phyloP scores from a whole-genome alignment of 305 asterid species.

The Plantago coronopus region DNA sequence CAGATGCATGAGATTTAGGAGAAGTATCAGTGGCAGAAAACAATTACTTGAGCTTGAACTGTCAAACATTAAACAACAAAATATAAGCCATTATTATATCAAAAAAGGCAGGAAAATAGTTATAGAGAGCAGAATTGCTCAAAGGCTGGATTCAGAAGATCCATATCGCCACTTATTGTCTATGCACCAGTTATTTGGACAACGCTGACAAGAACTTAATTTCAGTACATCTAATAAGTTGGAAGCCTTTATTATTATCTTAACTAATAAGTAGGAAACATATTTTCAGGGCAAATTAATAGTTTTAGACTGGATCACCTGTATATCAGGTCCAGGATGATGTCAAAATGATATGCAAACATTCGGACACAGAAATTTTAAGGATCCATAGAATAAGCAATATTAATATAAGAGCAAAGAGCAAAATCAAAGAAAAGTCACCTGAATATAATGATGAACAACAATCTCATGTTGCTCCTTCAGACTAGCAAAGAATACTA shows the following conservation, averaged over 20 bases:
- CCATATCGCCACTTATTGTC: no score
- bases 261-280: no score
- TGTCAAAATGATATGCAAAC: constrained; percentile 19
- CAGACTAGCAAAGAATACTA: constrained; percentile 93
- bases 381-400: constrained; percentile 15
- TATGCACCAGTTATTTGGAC: no score
- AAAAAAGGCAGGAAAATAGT: no score
- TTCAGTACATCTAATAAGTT: background rate
- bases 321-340: background rate
- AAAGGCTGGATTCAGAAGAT: no score
- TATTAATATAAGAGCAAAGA: constrained; percentile 6
- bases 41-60: no score
- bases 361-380: constrained; percentile 8
- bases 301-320: background rate
- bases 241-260: no score
- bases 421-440: constrained; percentile 32
- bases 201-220: no score
- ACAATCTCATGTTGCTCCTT: constrained; percentile 93
- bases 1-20: constrained; percentile 5
- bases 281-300: background rate
- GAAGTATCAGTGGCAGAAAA: no score
- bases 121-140: no score
- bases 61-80: no score
- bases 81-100: no score
- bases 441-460: constrained; percentile 94